Conservation (phyloP, 192 early-diverging fungal genomes). For the Funneliformis geosporum region DNA sequence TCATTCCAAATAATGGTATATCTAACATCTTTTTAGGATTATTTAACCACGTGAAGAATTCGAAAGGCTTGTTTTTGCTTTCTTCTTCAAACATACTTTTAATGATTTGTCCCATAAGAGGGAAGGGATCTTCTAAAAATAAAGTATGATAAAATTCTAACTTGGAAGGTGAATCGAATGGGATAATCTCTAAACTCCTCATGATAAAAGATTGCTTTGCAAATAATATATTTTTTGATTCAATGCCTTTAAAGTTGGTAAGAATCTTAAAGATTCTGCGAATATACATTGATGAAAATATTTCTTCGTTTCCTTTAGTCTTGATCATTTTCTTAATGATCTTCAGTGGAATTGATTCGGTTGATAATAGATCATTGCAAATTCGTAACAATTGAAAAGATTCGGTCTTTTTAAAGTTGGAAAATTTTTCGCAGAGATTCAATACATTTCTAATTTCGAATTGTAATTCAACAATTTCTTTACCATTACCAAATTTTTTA, state of each 20-base stretch:
- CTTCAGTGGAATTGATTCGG: neutral
- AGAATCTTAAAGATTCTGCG: conserved; percentile 1
- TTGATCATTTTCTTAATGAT: neutral
- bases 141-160: conserved; percentile 22
- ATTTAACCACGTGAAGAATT: neutral
- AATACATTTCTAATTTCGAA: conserved; percentile 3
- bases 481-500: neutral
- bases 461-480: conserved; percentile 23
- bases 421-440: neutral
- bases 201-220: conserved; percentile 6
- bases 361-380: conserved; percentile 29
- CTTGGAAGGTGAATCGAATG: conserved; percentile 11
- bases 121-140: conserved; percentile 25
- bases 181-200: conserved; percentile 23
- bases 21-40: neutral
- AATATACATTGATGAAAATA: conserved; percentile 11
- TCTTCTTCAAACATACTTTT: conserved; percentile 22
- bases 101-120: conserved; percentile 20
- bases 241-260: neutral
- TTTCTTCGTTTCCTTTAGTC: neutral
- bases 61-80: neutral
- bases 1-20: conserved; percentile 5
- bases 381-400: conserved; percentile 29
- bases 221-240: neutral
- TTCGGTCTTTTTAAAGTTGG: neutral